Evolutionary conservation across 2,329 filamentous ascomycete genomes (phyloP).

Genomic region (Neopestalotiopsis rosae): DNA sequence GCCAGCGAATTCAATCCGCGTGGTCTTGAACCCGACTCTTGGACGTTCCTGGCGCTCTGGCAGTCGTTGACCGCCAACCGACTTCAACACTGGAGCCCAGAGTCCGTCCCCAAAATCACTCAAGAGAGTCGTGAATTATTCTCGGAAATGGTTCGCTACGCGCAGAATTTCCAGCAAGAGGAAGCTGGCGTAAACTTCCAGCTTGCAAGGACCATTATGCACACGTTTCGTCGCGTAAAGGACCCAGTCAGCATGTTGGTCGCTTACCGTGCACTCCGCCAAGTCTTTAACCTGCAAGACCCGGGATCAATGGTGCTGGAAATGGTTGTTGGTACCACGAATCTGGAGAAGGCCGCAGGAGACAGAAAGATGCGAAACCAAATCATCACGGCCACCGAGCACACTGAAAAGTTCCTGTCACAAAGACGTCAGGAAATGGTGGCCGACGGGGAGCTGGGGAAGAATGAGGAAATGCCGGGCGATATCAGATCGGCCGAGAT

Average conservation of each 20-base stretch:
- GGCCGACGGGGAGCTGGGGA: conserved; percentile 33
- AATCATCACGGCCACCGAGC: conserved; percentile 48
- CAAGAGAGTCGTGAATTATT: conserved; percentile 48
- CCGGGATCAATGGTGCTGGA: conserved; percentile 53
- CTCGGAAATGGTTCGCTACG: conserved; percentile 54
- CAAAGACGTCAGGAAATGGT: conserved; percentile 31
- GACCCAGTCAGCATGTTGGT: conserved; percentile 52
- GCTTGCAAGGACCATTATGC: conserved; percentile 54
- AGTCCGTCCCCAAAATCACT: conserved; percentile 36
- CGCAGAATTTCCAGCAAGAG: conserved; percentile 48
- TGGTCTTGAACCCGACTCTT: conserved; percentile 59
- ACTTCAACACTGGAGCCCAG: conserved; percentile 40
- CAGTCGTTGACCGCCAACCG: conserved; percentile 60
- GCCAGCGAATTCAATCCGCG: conserved; percentile 37
- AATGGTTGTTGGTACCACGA: conserved; percentile 49
- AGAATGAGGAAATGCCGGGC: conserved; percentile 39
- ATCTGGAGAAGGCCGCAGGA: conserved; percentile 45
- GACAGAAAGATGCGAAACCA: conserved; percentile 44
- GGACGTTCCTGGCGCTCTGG: conserved; percentile 75
- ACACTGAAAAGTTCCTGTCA: conserved; percentile 45
- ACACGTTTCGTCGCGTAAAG: conserved; percentile 53
- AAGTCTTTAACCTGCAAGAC: conserved; percentile 49
- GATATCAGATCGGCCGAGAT: conserved; percentile 44
- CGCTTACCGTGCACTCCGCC: conserved; percentile 48
- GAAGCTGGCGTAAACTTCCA: conserved; percentile 50